These are phyloP conservation scores for Scedosporium apiospermum DNA, from an alignment of 2,329 filamentous ascomycete genomes.

Conservation along the genomic window DNA sequence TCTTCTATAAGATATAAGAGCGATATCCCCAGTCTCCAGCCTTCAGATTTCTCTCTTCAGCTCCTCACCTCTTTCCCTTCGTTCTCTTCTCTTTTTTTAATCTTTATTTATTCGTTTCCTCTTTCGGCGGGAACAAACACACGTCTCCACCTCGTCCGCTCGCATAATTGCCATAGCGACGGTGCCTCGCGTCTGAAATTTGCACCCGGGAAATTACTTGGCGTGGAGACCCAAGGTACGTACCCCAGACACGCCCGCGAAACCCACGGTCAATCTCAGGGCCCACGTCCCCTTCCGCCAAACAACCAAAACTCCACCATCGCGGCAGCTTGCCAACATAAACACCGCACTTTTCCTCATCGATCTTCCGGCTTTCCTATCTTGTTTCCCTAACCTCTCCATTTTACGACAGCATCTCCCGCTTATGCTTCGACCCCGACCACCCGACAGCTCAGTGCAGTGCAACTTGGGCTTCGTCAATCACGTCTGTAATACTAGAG, in stretches of 20 bases:
- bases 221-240: conserved; percentile 5
- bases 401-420: conserved; percentile 16
- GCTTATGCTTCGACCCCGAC: not conserved
- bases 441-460: not conserved
- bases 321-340: conserved; percentile 10
- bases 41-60: no score
- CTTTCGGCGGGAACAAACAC: not conserved
- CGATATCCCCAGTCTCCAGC: no score
- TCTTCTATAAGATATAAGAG: no score
- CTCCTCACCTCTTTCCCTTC: no score
- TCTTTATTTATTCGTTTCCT: not conserved
- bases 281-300: conserved; percentile 3
- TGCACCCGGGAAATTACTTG: not conserved
- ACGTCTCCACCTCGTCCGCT: no score
- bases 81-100: no score
- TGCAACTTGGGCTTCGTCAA: not conserved
- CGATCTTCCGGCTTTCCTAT: not conserved
- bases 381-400: conserved; percentile 19
- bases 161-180: not conserved
- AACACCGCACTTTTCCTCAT: conserved; percentile 6
- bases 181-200: not conserved
- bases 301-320: conserved; percentile 9
- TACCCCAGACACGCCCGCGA: conserved; percentile 7
- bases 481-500: not conserved
- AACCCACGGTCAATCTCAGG: conserved; percentile 7